These are phyloP conservation scores for Pistacia integerrima DNA, from an alignment of 345 rosid species.

Conservation along the genomic window DNA sequence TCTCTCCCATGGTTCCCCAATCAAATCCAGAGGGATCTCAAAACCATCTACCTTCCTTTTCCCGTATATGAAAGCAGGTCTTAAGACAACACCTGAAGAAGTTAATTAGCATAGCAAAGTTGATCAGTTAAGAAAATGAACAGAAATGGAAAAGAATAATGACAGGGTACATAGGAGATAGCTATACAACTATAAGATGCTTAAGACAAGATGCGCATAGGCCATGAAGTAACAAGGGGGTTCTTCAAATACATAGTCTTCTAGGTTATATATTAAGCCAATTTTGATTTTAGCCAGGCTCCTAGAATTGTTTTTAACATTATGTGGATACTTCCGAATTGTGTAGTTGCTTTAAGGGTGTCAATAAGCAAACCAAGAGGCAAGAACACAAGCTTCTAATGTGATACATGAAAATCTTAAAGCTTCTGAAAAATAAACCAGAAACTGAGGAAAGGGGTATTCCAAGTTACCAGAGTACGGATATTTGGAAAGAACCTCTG, in stretches of 20 bases:
- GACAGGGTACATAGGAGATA: not conserved
- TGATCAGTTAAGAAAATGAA: not conserved
- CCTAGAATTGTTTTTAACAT: not conserved
- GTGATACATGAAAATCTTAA: not conserved
- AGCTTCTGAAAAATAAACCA: not conserved
- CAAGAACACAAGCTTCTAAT: not conserved
- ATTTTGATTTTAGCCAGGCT: not conserved
- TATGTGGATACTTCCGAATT: not conserved
- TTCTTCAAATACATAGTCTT: not conserved
- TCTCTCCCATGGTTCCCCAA: constrained; percentile 77
- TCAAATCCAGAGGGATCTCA: constrained; percentile 79
- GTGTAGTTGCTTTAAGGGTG: not conserved
- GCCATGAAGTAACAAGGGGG: not conserved
- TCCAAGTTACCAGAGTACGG: constrained; percentile 70
- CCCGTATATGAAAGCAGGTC: constrained; percentile 90
- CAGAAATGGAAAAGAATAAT: not conserved
- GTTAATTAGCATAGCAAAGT: not conserved
- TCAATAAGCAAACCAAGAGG: not conserved
- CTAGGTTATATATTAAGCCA: not conserved
- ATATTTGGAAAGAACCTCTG: constrained; percentile 85
- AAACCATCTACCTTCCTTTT: constrained; percentile 67
- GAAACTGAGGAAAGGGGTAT: not conserved
- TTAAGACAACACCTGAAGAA: constrained; percentile 68
- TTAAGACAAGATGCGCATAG: not conserved
- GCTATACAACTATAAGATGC: not conserved